Percentiles rank a stretch among this genome's conserved stretches.
Evolutionary conservation across 2,329 filamentous ascomycete species (phyloP).

Genomic region (Calonectria pseudoturangicola): DNA sequence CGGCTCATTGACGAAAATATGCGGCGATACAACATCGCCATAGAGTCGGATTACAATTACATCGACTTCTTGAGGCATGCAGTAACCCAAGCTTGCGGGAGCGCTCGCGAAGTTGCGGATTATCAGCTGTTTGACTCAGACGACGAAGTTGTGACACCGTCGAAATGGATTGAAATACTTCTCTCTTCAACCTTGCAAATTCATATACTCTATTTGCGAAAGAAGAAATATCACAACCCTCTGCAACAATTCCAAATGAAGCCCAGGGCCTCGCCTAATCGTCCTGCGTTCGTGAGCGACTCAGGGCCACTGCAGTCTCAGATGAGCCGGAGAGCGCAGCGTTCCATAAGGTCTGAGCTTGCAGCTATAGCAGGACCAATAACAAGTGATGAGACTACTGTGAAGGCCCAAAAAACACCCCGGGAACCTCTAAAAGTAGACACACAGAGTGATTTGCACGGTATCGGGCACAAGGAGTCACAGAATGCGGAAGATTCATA

Average conservation of each 20-base stretch:
- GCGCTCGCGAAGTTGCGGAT: not conserved
- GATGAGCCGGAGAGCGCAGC: no score
- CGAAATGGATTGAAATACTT: constrained; percentile 2
- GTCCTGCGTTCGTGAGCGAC: no score
- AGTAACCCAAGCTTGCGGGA: not conserved
- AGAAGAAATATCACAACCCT: not conserved
- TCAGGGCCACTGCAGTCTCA: no score
- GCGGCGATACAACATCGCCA: constrained; percentile 7
- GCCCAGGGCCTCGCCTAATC: not conserved
- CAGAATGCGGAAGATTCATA: no score
- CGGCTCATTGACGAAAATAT: not conserved
- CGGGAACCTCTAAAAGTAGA: no score
- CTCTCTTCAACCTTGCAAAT: not conserved
- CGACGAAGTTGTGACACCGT: constrained; percentile 13
- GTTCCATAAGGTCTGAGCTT: no score
- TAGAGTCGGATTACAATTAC: constrained; percentile 24
- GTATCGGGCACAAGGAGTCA: no score
- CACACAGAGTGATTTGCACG: no score
- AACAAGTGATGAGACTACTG: no score
- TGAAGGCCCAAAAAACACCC: not conserved
- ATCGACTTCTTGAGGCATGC: constrained; percentile 22
- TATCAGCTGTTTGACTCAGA: constrained; percentile 6
- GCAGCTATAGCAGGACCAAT: not conserved
- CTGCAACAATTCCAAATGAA: not conserved
- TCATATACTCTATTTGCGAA: constrained; percentile 8